Conservation (phyloP, 306 rosid species). For the Abrus pulchellus region DNA sequence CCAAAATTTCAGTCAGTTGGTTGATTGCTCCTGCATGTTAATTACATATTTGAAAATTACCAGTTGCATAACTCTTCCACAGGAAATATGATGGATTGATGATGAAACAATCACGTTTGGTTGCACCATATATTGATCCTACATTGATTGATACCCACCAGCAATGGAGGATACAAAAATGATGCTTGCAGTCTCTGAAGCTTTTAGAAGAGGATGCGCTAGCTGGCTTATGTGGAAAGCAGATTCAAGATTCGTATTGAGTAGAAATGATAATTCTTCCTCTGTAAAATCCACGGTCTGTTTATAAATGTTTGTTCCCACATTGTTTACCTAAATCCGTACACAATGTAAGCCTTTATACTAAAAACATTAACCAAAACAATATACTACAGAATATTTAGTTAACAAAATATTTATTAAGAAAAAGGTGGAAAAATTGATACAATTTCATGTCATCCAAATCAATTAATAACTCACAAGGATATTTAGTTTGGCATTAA, state of each 20-base stretch:
- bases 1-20: slow-evolving; percentile 57
- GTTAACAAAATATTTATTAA: too few relatives aligned
- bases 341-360: background rate
- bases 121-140: slow-evolving; percentile 43
- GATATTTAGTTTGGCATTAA: slow-evolving; percentile 54
- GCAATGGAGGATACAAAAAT: slow-evolving; percentile 50
- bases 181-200: slow-evolving; percentile 42
- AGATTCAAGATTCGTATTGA: slow-evolving; percentile 47
- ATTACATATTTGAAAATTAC: background rate
- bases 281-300: slow-evolving; percentile 25
- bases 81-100: too few relatives aligned
- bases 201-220: slow-evolving; percentile 51
- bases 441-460: background rate
- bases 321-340: slow-evolving; percentile 27
- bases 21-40: slow-evolving; percentile 62
- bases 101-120: slow-evolving; percentile 49
- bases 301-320: slow-evolving; percentile 34
- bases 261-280: slow-evolving; percentile 42
- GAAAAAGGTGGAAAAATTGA: background rate
- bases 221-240: slow-evolving; percentile 51
- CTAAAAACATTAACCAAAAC: background rate
- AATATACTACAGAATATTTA: too few relatives aligned
- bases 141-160: background rate
- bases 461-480: slow-evolving; percentile 36
- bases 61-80: background rate